Conservation (phyloP, 805 yeast genomes). For the Tetrapisispora namnaoensis region DNA sequence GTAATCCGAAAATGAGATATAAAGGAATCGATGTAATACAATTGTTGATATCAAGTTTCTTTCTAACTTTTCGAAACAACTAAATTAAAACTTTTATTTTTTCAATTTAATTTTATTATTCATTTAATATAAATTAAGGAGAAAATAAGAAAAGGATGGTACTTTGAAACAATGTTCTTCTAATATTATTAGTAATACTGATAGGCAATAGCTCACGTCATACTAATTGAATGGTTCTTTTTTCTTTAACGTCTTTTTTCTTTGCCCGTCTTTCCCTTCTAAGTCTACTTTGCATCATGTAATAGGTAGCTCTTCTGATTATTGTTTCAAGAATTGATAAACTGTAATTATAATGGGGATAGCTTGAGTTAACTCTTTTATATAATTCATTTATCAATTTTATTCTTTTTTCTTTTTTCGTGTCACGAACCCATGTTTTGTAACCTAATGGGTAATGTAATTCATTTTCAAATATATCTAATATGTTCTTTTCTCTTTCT, state of each 20-base stretch:
- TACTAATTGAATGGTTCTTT: background rate
- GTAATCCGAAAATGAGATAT: background rate
- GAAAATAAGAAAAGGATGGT: too few relatives aligned
- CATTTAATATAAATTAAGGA: background rate
- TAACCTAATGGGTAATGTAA: constrained; percentile 67
- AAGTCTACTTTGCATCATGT: constrained; percentile 67
- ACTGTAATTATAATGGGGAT: constrained; percentile 39
- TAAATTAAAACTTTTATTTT: background rate
- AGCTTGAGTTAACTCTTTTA: constrained; percentile 36
- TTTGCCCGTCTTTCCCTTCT: constrained; percentile 55
- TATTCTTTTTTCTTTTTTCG: constrained; percentile 45
- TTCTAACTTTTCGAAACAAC: background rate
- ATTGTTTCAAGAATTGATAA: constrained; percentile 54
- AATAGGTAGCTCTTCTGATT: constrained; percentile 72
- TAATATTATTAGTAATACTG: background rate
- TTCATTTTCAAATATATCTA: constrained; percentile 43
- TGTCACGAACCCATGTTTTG: constrained; percentile 79
- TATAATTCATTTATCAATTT: constrained; percentile 41
- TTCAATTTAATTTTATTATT: background rate
- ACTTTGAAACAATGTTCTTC: too few relatives aligned
- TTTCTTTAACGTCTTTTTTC: constrained; percentile 17
- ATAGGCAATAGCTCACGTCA: background rate
- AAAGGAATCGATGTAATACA: background rate
- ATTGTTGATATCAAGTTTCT: background rate
- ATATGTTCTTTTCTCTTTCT: constrained; percentile 42